Conservation (phyloP, 352 stramenopile species). For the Phytophthora hybrid region DNA sequence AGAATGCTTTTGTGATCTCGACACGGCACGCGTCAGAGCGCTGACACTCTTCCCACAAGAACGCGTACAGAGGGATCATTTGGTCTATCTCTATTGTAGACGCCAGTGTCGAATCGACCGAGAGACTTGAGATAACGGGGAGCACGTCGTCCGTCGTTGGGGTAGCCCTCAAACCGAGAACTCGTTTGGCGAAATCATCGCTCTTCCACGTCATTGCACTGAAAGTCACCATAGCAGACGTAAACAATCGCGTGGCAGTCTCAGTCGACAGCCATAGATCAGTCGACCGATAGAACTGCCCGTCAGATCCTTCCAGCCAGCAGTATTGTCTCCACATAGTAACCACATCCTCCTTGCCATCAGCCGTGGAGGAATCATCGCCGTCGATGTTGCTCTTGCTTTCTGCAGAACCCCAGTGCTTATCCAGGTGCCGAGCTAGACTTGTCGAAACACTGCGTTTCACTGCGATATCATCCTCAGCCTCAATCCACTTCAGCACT, state of each 20-base stretch:
- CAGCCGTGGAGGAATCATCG: constrained; percentile 12
- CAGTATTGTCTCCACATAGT: constrained; percentile 37
- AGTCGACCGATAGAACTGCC: constrained; percentile 39
- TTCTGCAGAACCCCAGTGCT: constrained; percentile 38
- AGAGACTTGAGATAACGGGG: constrained; percentile 42
- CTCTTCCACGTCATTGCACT: constrained; percentile 47
- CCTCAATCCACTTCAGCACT: constrained; percentile 59
- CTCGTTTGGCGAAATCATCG: constrained; percentile 39
- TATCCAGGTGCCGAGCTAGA: constrained; percentile 56
- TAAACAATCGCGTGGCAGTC: constrained; percentile 48
- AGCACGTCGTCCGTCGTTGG: constrained; percentile 56
- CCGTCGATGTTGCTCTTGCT: neutral
- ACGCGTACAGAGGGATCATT: constrained; percentile 48
- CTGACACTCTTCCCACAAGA: constrained; percentile 54
- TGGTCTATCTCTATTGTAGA: constrained; percentile 30
- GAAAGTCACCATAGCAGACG: constrained; percentile 58
- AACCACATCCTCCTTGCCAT: constrained; percentile 16
- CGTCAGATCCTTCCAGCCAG: constrained; percentile 58
- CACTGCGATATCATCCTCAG: constrained; percentile 36
- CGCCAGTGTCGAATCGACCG: constrained; percentile 25
- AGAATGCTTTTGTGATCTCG: constrained; percentile 41
- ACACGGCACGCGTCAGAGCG: constrained; percentile 22
- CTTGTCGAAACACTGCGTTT: constrained; percentile 57
- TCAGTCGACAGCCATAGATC: constrained; percentile 61
- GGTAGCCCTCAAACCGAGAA: constrained; percentile 57